These are phyloP conservation scores for Podaxis carcinomalis DNA, from an alignment of 768 basidiomycete species.

Conservation along the genomic window DNA sequence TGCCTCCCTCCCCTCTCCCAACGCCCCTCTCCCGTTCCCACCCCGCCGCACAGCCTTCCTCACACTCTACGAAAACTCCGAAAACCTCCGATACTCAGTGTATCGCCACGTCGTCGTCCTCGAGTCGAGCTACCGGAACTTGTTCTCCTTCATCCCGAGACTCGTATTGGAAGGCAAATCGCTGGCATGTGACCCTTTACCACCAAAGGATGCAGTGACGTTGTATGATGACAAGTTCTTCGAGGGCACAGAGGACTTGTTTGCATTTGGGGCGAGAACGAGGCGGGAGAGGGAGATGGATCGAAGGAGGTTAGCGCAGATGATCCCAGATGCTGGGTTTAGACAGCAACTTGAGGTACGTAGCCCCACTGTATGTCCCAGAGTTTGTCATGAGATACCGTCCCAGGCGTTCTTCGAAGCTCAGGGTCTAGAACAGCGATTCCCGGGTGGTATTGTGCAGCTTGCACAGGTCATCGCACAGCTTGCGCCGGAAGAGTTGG, in stretches of 20 bases:
- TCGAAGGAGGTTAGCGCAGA: conserved; percentile 47
- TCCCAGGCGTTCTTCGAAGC: conserved; percentile 51
- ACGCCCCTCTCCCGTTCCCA: conserved; percentile 25
- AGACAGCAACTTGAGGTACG: conserved; percentile 54
- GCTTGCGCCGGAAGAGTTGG: conserved; percentile 52
- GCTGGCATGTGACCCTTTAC: conserved; percentile 83
- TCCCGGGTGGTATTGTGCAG: conserved; percentile 64
- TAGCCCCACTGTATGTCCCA: not conserved
- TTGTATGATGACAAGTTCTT: conserved; percentile 78
- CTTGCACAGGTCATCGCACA: conserved; percentile 55
- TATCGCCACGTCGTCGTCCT: conserved; percentile 80
- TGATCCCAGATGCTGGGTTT: conserved; percentile 55
- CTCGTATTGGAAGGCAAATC: conserved; percentile 46
- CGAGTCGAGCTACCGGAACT: conserved; percentile 46
- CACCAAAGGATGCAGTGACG: conserved; percentile 58
- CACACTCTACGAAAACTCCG: conserved; percentile 31
- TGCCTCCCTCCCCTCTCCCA: conserved; percentile 28
- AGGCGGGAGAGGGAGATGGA: conserved; percentile 38
- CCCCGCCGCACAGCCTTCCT: conserved; percentile 29
- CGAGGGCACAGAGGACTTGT: conserved; percentile 51
- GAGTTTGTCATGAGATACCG: not conserved
- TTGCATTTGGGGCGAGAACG: conserved; percentile 32
- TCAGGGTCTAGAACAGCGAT: conserved; percentile 48
- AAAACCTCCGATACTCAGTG: conserved; percentile 44
- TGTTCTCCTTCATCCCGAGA: conserved; percentile 71